These are phyloP conservation scores for Auriscalpium orientale DNA, from an alignment of 768 basidiomycete species.

Conservation along the genomic window DNA sequence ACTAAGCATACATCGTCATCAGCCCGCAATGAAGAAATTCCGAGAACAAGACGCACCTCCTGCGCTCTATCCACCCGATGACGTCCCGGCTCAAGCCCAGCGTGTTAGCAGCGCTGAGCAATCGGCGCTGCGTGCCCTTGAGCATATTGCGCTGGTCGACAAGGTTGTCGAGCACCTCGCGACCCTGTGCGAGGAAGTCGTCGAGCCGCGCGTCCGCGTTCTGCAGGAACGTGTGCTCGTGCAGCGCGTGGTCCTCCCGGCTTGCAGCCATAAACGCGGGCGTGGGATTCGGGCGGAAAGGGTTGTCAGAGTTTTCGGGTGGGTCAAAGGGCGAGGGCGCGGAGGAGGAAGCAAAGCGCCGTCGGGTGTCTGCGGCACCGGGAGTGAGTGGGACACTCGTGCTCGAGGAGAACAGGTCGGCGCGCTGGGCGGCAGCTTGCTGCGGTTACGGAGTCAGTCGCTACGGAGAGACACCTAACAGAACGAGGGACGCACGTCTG, in stretches of 20 bases:
- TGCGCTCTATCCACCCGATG: slow-evolving; percentile 93
- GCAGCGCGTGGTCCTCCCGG: slow-evolving; percentile 73
- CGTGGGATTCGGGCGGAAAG: slow-evolving; percentile 57
- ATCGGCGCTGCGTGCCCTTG: slow-evolving; percentile 85
- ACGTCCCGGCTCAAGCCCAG: slow-evolving; percentile 89
- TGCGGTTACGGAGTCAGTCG: slow-evolving; percentile 20
- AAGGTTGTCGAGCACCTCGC: slow-evolving; percentile 85
- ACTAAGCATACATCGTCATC: slow-evolving; percentile 32
- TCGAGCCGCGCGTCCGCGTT: slow-evolving; percentile 78
- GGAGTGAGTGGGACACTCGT: slow-evolving; percentile 17
- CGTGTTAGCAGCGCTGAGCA: slow-evolving; percentile 90
- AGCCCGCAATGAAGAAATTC: not conserved
- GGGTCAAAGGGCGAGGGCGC: slow-evolving; percentile 16
- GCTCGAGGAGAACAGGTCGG: slow-evolving; percentile 51
- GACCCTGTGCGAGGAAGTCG: slow-evolving; percentile 86
- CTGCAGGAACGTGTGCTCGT: slow-evolving; percentile 86
- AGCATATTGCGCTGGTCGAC: slow-evolving; percentile 89
- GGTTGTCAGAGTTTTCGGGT: slow-evolving; percentile 67
- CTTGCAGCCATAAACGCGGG: slow-evolving; percentile 43
- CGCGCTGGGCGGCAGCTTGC: slow-evolving; percentile 53
- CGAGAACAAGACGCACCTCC: slow-evolving; percentile 56
- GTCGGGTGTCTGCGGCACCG: slow-evolving; percentile 51
- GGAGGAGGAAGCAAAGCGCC: slow-evolving; percentile 42
- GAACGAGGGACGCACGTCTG: slow-evolving; percentile 31
- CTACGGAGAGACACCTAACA: not conserved